phyloP scores from a whole-genome alignment of 805 yeast genomes.

The Candida railenensis region DNA sequence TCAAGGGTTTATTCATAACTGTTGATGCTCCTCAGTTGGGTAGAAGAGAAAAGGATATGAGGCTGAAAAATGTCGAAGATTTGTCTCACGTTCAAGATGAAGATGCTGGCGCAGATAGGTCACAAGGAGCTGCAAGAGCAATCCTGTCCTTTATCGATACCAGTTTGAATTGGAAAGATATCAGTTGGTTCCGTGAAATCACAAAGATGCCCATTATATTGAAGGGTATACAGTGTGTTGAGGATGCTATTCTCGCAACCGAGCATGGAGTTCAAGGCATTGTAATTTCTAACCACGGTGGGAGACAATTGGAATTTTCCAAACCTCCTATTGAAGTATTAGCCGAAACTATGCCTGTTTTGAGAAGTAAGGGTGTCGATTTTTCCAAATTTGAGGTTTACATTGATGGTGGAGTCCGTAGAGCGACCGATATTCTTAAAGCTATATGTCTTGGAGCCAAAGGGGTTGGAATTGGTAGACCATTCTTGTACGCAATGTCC shows the following conservation, averaged over 20 bases:
- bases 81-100: constrained; percentile 48
- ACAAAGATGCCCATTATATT: constrained; percentile 40
- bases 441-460: constrained; percentile 69
- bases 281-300: constrained; percentile 73
- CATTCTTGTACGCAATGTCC: constrained; percentile 60
- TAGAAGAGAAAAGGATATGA: constrained; percentile 84
- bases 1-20: constrained; percentile 82
- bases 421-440: constrained; percentile 65
- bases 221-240: constrained; percentile 68
- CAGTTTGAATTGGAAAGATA: constrained; percentile 36
- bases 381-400: constrained; percentile 46
- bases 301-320: constrained; percentile 65
- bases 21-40: constrained; percentile 94
- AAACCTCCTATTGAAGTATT: constrained; percentile 62
- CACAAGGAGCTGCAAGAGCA: constrained; percentile 85
- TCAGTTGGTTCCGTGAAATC: constrained; percentile 38
- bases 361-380: constrained; percentile 20
- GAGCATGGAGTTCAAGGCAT: constrained; percentile 62
- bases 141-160: constrained; percentile 74
- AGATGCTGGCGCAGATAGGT: constrained; percentile 57
- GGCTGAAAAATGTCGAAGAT: constrained; percentile 54
- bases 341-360: constrained; percentile 49
- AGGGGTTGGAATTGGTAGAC: constrained; percentile 68
- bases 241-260: constrained; percentile 61
- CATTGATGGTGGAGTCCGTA: constrained; percentile 67